Percentiles rank a stretch among this genome's conserved stretches.
These are phyloP conservation scores for Cerioporus squamosus DNA, from an alignment of 1,284 basidiomycete species.

Conservation along the genomic window DNA sequence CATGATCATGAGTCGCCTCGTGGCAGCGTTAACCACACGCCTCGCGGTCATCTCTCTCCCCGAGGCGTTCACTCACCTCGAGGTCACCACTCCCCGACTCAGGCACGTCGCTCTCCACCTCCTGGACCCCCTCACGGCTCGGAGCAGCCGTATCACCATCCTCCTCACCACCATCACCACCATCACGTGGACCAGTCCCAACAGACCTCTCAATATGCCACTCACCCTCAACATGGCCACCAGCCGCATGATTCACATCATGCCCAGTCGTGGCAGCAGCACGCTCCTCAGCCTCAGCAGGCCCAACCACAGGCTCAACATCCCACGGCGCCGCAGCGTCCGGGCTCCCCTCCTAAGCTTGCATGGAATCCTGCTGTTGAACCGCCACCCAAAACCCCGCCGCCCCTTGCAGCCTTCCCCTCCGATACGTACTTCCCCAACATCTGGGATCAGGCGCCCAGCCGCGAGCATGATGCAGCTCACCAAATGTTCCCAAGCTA, in stretches of 20 bases:
- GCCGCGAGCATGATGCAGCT: conserved; percentile 41
- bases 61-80: conserved; percentile 23
- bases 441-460: conserved; percentile 65
- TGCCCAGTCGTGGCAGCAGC: not conserved
- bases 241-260: not conserved
- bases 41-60: conserved; percentile 8
- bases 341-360: conserved; percentile 65
- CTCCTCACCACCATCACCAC: conserved; percentile 5
- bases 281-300: conserved; percentile 9
- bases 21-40: not conserved
- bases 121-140: conserved; percentile 4
- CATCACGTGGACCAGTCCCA: not conserved
- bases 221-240: conserved; percentile 10
- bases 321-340: conserved; percentile 36
- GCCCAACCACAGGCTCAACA: conserved; percentile 26
- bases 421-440: conserved; percentile 74
- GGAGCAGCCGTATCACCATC: conserved; percentile 7
- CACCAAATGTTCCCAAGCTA: conserved; percentile 31
- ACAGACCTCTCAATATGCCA: conserved; percentile 3
- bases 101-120: conserved; percentile 17
- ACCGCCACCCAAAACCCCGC: conserved; percentile 68
- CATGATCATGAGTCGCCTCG: conserved; percentile 16
- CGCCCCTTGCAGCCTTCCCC: conserved; percentile 59
- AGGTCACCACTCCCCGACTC: conserved; percentile 19
- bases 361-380: conserved; percentile 73